Conservation (phyloP, 208 protist species). For the Wallacemonas rigidus region DNA sequence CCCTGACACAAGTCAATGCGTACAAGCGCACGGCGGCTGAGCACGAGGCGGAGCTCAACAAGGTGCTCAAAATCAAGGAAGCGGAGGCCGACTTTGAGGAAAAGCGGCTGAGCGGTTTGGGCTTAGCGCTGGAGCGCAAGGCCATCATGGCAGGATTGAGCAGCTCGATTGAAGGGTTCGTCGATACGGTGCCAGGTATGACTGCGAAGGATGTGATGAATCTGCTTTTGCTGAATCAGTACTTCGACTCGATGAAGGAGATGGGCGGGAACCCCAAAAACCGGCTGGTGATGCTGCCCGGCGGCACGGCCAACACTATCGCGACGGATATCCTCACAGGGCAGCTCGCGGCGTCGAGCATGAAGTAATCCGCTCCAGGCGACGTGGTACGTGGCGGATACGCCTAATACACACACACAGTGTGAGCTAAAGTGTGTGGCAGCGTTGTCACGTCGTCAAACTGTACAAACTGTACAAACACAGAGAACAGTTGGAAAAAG, state of each 20-base stretch:
- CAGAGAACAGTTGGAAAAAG: too few relatives aligned
- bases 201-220: constrained; percentile 65
- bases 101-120: constrained; percentile 70
- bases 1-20: constrained; percentile 74
- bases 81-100: constrained; percentile 75
- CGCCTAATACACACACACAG: too few relatives aligned
- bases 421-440: too few relatives aligned
- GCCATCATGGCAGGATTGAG: constrained; percentile 74
- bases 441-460: too few relatives aligned
- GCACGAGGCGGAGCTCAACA: constrained; percentile 71
- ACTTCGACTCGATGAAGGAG: constrained; percentile 86
- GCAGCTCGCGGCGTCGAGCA: constrained; percentile 24
- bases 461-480: too few relatives aligned
- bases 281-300: constrained; percentile 56
- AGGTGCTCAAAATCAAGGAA: constrained; percentile 63
- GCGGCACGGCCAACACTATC: constrained; percentile 1
- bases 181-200: constrained; percentile 48
- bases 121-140: constrained; percentile 66
- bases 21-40: constrained; percentile 62
- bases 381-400: too few relatives aligned
- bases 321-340: constrained; percentile 44
- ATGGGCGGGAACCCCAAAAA: constrained; percentile 44
- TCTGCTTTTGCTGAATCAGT: constrained; percentile 79
- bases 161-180: constrained; percentile 63
- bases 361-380: constrained; percentile 26